Percentiles rank a stretch among this genome's conserved stretches.
These are phyloP conservation scores for Citrus hindsii DNA, from an alignment of 345 rosid species.

Conservation along the genomic window DNA sequence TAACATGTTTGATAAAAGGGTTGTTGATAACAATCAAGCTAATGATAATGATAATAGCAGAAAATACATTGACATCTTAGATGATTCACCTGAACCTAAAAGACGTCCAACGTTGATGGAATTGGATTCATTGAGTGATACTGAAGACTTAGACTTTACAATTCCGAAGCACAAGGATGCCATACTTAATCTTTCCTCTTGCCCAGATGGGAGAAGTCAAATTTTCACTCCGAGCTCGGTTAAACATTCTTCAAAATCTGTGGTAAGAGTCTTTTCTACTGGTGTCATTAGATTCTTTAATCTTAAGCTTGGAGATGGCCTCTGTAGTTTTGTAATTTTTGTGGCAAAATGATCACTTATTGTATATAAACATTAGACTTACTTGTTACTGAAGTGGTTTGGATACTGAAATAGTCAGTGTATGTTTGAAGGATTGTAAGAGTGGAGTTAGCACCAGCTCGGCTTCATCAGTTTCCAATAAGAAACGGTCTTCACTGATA, in stretches of 20 bases:
- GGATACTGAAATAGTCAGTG: constrained; percentile 21
- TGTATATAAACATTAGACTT: not conserved
- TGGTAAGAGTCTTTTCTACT: constrained; percentile 32
- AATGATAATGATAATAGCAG: constrained; percentile 11
- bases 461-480: constrained; percentile 35
- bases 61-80: constrained; percentile 35
- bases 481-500: constrained; percentile 19
- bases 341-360: not conserved
- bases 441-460: constrained; percentile 41
- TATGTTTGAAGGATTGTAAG: constrained; percentile 44
- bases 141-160: constrained; percentile 31
- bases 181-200: constrained; percentile 13
- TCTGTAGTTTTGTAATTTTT: not conserved
- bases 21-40: constrained; percentile 3
- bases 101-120: constrained; percentile 36
- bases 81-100: constrained; percentile 51
- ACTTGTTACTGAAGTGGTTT: not conserved
- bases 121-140: constrained; percentile 57
- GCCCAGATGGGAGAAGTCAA: not conserved
- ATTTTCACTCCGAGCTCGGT: constrained; percentile 12
- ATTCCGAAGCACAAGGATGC: constrained; percentile 19
- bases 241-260: constrained; percentile 28
- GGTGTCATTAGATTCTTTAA: not conserved
- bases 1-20: constrained; percentile 44
- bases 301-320: not conserved